These are phyloP conservation scores for Tanacetum coccineum DNA, from an alignment of 129 eudicot genomes.

Conservation along the genomic window DNA sequence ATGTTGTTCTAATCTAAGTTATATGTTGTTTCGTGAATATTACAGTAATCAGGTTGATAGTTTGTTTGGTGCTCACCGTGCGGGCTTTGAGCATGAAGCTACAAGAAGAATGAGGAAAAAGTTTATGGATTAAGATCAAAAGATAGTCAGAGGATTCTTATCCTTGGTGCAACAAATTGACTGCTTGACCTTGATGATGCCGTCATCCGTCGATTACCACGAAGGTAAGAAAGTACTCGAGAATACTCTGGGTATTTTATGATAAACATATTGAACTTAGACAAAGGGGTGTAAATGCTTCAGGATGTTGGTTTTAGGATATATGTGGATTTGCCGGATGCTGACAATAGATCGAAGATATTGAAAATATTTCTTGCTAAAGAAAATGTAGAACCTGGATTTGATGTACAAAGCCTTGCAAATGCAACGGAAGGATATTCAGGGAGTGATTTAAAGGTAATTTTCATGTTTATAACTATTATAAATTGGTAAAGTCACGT, in stretches of 20 bases:
- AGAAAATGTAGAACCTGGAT: too few species aligned
- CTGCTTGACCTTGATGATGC: constrained; percentile 99
- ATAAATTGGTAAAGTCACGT: too few species aligned
- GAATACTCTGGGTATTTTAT: not conserved
- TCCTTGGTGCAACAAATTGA: constrained; percentile 95
- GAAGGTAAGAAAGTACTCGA: constrained; percentile 49
- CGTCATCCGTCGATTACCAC: constrained; percentile 88
- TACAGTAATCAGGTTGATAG: constrained; percentile 68
- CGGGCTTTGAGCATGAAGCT: constrained; percentile 93
- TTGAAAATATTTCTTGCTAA: too few species aligned
- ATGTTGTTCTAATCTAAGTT: too few species aligned
- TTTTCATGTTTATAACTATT: constrained; percentile 23
- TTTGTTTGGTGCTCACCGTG: constrained; percentile 99
- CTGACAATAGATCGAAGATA: too few species aligned
- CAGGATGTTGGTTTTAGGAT: constrained; percentile 46
- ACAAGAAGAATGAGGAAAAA: constrained; percentile 96
- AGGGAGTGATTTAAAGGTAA: too few species aligned
- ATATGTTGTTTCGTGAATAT: not conserved
- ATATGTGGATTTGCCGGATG: constrained; percentile 89
- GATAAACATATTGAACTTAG: constrained; percentile 3
- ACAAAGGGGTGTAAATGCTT: not conserved
- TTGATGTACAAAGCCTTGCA: constrained; percentile 67
- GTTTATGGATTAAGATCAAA: constrained; percentile 93
- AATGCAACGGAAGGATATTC: constrained; percentile 94
- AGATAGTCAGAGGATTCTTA: constrained; percentile 91